Base-by-base conservation (phyloP, 176 grass and related monocot genomes). In the sorghum (Sorghum bicolor) region DNA sequence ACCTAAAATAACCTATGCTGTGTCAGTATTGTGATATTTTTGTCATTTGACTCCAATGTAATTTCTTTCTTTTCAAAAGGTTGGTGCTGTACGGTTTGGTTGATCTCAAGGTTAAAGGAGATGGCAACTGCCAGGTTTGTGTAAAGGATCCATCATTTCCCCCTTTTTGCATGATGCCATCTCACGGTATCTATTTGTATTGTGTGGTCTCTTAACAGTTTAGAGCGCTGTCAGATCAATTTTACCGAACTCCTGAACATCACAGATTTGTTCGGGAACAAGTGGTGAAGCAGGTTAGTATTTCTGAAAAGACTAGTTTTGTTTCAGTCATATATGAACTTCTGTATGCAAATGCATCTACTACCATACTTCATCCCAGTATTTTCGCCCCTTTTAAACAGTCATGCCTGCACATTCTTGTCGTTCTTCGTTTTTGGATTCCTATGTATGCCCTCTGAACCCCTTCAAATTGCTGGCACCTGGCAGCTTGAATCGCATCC, bases 111-210 rank as follows among this genome's bases (percentile, higher is more conserved):
- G 87, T 95, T 87, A 84, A 93, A 32, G 96, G 96, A 65, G 96
- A 98, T 75, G 95, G 95, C 43, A 98, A 98, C 80, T 98, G 93
- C 80, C 96, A 98, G 96, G 96, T 98, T 28, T 43, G 8, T 44
- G 65, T 67, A 74, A 13, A 14, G 5, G 63, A 70, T 73, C 70
- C 73, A 16, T 2, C 57, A 72, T 55, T 25, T 6, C 28, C 22
- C 13, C 52, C 25, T 8, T 67, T 67, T 66, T 77, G 14, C 2
- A 55, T 26, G 41, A 34, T 28, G 22, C 14, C 37, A 32, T 41
- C 30, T 70, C 64, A 41, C 28, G 32, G 44, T 36, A 67, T 10
- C 67, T 33, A 87, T 77, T 24, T 44, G 34, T 75, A 30, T 45
- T 67, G 4, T 52, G 73, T 74, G 40, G 60, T 36, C 25, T 77